Evolutionary conservation across 257 asterid genomes (phyloP).

Genomic region (Solanum rostratum): DNA sequence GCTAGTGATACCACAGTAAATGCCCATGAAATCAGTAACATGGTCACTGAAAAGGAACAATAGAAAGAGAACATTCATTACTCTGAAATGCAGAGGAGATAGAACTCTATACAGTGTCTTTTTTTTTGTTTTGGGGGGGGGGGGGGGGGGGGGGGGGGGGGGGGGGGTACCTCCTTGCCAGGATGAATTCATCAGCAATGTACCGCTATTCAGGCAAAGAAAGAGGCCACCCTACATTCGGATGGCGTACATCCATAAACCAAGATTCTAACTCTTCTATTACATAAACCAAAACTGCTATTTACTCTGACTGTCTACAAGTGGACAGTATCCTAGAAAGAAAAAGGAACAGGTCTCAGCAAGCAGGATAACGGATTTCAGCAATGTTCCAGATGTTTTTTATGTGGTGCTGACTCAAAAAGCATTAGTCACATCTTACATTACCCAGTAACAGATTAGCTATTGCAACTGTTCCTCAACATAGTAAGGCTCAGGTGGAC

Average conservation of each 20-base stretch:
- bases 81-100: background rate
- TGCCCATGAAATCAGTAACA: conserved; percentile 93
- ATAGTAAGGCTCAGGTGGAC: background rate
- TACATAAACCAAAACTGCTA: background rate
- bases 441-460: background rate
- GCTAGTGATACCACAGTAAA: conserved; percentile 95
- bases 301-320: background rate
- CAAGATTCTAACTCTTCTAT: background rate
- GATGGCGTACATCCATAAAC: background rate
- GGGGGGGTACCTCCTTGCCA: too few relatives aligned
- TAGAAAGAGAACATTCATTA: background rate
- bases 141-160: too few relatives aligned
- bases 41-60: conserved; percentile 59
- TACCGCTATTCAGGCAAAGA: background rate
- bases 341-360: background rate
- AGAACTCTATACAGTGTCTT: background rate
- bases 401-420: background rate
- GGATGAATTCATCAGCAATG: background rate
- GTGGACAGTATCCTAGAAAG: background rate
- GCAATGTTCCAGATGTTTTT: background rate
- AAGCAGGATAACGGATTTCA: background rate
- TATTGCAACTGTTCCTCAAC: background rate
- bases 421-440: background rate
- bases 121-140: background rate
- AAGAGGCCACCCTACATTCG: background rate